Conservation (phyloP, 2,329 filamentous ascomycete species). For the Alternaria solani region DNA sequence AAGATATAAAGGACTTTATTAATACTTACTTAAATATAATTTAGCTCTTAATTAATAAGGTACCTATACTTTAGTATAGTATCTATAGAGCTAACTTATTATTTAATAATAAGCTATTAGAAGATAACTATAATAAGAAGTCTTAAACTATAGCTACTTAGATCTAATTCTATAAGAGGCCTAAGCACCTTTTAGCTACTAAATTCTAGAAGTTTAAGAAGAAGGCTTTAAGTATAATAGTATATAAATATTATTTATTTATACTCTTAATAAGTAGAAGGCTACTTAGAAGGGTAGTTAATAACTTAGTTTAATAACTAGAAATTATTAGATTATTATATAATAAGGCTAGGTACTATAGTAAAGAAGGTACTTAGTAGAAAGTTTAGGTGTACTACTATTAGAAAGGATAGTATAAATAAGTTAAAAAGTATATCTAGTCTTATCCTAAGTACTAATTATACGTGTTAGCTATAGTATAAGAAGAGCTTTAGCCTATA, state of each 20-base stretch:
- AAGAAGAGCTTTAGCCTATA: no score
- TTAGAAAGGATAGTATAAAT: neutral
- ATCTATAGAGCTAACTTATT: neutral
- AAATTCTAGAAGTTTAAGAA: neutral
- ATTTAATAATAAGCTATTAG: neutral
- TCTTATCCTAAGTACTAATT: neutral
- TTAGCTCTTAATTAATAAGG: neutral
- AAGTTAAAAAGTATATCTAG: neutral
- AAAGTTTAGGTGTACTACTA: neutral
- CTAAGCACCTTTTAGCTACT: neutral
- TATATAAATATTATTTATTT: neutral
- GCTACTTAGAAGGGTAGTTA: no score
- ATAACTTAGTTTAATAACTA: no score
- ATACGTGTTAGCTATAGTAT: neutral
- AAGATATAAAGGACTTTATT: neutral
- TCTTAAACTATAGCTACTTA: neutral
- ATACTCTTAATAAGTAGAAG: no score
- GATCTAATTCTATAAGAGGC: no score
- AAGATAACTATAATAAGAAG: neutral
- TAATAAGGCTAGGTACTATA: no score
- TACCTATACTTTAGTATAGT: neutral
- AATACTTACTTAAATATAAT: neutral
- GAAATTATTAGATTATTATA: no score
- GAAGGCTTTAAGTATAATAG: neutral
- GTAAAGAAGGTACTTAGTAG: neutral